Evolutionary conservation across 805 yeast species (phyloP), one percentile per base, ranked within the genome.

Genomic region (Clavispora carvajalis): DNA sequence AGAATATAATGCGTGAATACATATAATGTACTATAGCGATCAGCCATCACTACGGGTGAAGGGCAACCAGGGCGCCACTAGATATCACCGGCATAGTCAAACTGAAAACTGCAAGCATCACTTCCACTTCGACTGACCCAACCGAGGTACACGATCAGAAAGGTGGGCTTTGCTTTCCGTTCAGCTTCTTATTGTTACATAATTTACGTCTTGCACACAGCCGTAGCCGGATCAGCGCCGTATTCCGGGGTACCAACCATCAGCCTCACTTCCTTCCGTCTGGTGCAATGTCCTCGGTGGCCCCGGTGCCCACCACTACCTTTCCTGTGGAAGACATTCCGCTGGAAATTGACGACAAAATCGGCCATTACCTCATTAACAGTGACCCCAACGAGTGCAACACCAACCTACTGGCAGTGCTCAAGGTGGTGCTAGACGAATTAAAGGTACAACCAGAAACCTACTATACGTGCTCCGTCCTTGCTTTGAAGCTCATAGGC

Each of bases 331-430:
- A 18, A 4, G 11, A 6, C 5, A 2, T 3, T 4, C 5, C 31
- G 19, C 10, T 15, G 19, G 31, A 28, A 5, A 28, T 33, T 8
- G 25, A 33, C 19, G 36, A 33, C n/a, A 38, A 43, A n/a, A 28
- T 56, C 5, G 31, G 43, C 10, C 51, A 56, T 11, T 41, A 57
- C 12, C 51, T 68, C 10, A 52, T 67, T 36, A 61, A 60, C 28
- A 65, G 72, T 41, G 74, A 69, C 40, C 50, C 71, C 8, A 44
- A 45, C 5, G 74, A 61, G 45, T 64, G 70, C 45, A 69, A 69
- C 49, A 55, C 61, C 40, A 67, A 66, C 49, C 51, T 69, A 13
- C 63, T 69, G 1, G 43, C 51, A 3, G 63, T 47, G 41, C 44
- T 69, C 40, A 67, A 69, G 50, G 36, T 53, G 21, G 58, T 64